Evolutionary conservation across 176 grass and related monocot genomes (phyloP).

Genomic region (Raddia distichophylla): DNA sequence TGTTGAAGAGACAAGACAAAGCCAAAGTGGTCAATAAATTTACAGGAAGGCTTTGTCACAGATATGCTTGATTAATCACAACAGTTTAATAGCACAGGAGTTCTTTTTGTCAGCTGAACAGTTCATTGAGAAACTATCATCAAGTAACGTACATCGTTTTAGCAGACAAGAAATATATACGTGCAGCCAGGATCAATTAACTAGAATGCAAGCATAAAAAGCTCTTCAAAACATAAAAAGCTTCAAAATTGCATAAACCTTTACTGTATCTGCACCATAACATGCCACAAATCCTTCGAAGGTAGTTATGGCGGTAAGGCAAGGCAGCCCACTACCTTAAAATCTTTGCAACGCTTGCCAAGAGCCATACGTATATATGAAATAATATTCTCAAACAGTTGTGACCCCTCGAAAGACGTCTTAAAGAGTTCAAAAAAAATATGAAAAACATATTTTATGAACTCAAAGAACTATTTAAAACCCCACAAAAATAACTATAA

Average conservation of each 20-base stretch:
- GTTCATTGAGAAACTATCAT: background rate
- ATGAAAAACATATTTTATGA: no score
- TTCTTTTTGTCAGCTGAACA: background rate
- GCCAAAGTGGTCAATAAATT: background rate
- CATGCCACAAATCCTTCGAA: no score
- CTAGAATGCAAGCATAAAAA: background rate
- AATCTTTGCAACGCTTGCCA: no score
- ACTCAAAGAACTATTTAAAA: no score
- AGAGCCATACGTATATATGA: no score
- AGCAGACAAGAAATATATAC: background rate
- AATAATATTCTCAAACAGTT: no score
- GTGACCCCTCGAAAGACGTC: no score
- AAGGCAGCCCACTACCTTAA: no score
- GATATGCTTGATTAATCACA: conserved; percentile 1
- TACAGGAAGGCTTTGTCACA: background rate
- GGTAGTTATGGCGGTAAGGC: no score
- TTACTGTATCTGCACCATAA: conserved; percentile 6
- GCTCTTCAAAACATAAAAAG: background rate
- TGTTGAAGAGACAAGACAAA: background rate
- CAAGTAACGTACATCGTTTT: background rate
- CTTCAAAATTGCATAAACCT: background rate
- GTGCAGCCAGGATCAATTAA: background rate
- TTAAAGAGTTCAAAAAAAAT: no score
- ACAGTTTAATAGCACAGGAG: background rate
- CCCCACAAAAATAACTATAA: no score